Percentiles rank a stretch among this genome's conserved stretches.
These are phyloP conservation scores for Ceratonia siliqua DNA, from an alignment of 306 rosid genomes.

Conservation along the genomic window DNA sequence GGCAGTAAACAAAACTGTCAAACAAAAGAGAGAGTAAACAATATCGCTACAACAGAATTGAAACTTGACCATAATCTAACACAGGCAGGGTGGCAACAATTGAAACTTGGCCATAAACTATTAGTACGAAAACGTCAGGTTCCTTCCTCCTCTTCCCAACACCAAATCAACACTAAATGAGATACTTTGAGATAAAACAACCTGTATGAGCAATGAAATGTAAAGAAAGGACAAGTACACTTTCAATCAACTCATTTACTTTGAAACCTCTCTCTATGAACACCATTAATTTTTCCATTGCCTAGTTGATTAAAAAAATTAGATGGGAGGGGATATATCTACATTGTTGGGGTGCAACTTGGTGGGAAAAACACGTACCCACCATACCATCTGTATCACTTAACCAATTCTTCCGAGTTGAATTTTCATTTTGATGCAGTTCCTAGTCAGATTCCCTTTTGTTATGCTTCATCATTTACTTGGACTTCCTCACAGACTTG, in stretches of 20 bases:
- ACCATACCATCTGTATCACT: conserved; percentile 21
- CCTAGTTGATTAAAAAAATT: conserved; percentile 25
- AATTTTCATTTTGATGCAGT: not conserved
- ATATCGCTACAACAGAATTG: not conserved
- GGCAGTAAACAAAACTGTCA: not conserved
- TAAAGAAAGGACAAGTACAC: not conserved
- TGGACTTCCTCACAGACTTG: conserved; percentile 67
- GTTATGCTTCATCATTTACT: conserved; percentile 30
- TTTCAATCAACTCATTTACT: conserved; percentile 16
- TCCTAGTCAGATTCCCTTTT: not conserved
- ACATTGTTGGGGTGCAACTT: conserved; percentile 30
- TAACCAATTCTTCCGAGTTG: not conserved
- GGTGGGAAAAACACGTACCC: not conserved
- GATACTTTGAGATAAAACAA: conserved; percentile 5
- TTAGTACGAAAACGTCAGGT: not conserved
- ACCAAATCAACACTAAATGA: not conserved
- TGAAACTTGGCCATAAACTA: not conserved
- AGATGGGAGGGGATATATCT: conserved; percentile 31
- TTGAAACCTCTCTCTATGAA: conserved; percentile 22
- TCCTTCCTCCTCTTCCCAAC: not conserved
- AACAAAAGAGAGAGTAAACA: not conserved
- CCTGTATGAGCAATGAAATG: conserved; percentile 26
- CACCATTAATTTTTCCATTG: conserved; percentile 25
- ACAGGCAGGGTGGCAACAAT: not conserved
- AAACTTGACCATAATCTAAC: not conserved